Evolutionary conservation across 2,329 filamentous ascomycete species (phyloP).

Genomic region (Colletotrichum agaves): DNA sequence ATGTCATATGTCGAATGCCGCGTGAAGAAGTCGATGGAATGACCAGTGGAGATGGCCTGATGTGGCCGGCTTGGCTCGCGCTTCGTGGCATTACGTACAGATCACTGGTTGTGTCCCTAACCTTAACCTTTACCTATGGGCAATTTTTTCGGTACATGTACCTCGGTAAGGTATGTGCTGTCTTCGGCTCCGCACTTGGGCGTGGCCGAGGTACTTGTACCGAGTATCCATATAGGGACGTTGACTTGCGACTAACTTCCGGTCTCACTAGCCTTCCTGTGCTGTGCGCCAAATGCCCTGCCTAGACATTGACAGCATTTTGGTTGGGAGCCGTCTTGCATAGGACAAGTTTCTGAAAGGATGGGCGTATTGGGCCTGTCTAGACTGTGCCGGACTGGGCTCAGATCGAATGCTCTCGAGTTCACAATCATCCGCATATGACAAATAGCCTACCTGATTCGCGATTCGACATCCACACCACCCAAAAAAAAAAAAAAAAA

Average conservation of each 20-base stretch:
- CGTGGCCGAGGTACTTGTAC: no score
- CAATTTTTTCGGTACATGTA: no score
- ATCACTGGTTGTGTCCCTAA: background rate
- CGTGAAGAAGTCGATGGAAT: conserved; percentile 19
- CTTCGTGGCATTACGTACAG: background rate
- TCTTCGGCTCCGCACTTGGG: background rate
- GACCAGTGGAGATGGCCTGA: conserved; percentile 15
- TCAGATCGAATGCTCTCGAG: background rate
- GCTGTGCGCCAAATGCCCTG: background rate
- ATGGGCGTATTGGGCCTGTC: background rate
- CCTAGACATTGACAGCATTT: no score
- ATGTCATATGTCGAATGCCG: conserved; percentile 14
- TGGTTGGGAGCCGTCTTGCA: background rate
- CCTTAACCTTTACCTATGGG: no score
- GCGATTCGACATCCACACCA: background rate
- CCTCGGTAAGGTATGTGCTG: no score
- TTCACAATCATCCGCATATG: background rate
- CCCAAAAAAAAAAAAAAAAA: conserved; percentile 3
- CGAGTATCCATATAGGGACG: no score
- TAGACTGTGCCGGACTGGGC: background rate
- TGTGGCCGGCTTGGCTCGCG: background rate
- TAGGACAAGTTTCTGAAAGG: background rate
- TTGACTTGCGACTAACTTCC: background rate
- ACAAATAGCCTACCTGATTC: background rate
- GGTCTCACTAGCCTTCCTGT: background rate